Base-by-base conservation (phyloP, 2,329 filamentous ascomycete species). In the Colletotrichum trifolii region DNA sequence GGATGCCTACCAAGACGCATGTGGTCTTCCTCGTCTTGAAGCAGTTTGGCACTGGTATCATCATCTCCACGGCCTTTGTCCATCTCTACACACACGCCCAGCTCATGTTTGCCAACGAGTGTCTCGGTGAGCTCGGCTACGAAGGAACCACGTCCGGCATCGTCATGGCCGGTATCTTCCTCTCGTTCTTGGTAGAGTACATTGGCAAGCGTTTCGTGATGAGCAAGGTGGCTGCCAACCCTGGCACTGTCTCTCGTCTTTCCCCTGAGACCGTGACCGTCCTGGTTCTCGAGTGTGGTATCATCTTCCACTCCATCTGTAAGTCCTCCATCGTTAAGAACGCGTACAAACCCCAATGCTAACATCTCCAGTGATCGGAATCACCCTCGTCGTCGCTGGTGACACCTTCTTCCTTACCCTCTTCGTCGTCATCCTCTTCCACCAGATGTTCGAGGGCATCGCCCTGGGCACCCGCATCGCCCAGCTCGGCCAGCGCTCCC, bases 361-460 rank as follows among this genome's bases (percentile, higher is more conserved):
- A 52, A 75, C 47, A 43, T 34, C 6, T 49, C 39, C 13, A 87
- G 85, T 91, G 8, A 88, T 91, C 42, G 87, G 87, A 25, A 75
- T 91, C 40, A 89, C 88, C 0, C 81, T 90, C 2, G 86, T 87
- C n/a, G 86, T 89, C 2, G 80, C 85, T 1, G 84, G 81, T 3
- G 85, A 88, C 68, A 79, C 77, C 42, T 85, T 82, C 69, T 87
- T 87, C 76, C 73, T 82, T 58, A 86, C 83, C 2, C 80, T 88
- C n/a, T 86, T 87, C 64, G 74, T 86, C 47, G 91, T 93, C 58
- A 91, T 94, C 63, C 78, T 93, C 61, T 93, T 93, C 78, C 91
- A 93, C 72, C 91, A 93, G 71, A 87, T 91, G 80, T 92, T 94
- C 70, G 91, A 93, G 73, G 91, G 91, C 4, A 82, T 94, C 49